Percentiles rank a stretch among this genome's conserved stretches.
Evolutionary conservation across 768 basidiomycete species (phyloP).

Genomic region (Asterophora parasitica): DNA sequence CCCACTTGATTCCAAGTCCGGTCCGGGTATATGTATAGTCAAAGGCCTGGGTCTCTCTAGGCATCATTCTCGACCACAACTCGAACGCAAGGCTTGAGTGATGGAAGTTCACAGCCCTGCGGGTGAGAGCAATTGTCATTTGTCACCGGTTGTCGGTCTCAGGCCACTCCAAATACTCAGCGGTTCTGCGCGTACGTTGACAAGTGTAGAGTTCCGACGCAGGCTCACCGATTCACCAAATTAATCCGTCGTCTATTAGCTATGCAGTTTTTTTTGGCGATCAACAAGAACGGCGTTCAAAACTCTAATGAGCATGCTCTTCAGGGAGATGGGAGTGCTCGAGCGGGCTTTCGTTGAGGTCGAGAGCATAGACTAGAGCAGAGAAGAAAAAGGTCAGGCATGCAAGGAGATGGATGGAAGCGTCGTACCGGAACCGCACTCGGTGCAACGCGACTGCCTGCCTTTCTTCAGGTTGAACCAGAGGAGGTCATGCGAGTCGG

Average conservation of each 20-base stretch:
- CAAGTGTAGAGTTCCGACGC: neutral
- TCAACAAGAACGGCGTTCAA: neutral
- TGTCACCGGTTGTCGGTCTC: no score
- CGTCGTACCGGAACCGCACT: constrained; percentile 86
- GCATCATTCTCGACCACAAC: neutral
- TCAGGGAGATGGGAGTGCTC: constrained; percentile 1
- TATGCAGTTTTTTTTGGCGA: neutral
- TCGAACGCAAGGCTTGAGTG: neutral
- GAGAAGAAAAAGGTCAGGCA: neutral
- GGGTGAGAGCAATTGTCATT: no score
- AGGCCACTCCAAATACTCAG: no score
- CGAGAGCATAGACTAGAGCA: constrained; percentile 62
- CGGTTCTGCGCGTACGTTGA: neutral
- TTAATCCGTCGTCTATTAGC: neutral
- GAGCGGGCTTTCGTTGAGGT: constrained; percentile 32
- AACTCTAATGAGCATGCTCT: constrained; percentile 9
- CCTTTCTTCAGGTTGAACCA: constrained; percentile 74
- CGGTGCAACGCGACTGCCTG: constrained; percentile 76
- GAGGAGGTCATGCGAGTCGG: constrained; percentile 89
- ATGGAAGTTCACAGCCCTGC: no score
- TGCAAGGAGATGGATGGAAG: neutral
- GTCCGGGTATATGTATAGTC: no score
- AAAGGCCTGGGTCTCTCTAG: constrained; percentile 1
- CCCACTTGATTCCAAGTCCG: no score
- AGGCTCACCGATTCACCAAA: neutral